A percentile compares a stretch with the other conserved stretches of the same genome.
phyloP scores from a whole-genome alignment of 2,329 filamentous ascomycete species.

The Blastomyces parvus region DNA sequence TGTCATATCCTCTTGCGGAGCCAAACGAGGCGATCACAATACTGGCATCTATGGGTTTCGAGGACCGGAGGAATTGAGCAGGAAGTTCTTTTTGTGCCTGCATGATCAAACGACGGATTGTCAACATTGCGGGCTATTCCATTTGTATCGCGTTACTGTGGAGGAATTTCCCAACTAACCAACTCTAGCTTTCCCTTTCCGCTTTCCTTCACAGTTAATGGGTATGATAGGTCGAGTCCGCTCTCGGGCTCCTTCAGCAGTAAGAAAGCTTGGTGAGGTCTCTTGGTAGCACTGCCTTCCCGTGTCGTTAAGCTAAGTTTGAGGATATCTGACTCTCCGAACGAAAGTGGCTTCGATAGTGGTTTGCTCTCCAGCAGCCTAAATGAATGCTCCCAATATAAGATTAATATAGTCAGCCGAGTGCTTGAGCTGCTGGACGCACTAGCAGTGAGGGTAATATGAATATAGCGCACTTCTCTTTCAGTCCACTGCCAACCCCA shows the following conservation, averaged over 20 bases:
- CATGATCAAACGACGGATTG: conserved; percentile 8
- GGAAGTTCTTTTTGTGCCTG: conserved; percentile 87
- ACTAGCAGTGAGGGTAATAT: not conserved
- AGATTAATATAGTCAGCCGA: not conserved
- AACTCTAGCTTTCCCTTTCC: conserved; percentile 80
- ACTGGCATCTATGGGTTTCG: conserved; percentile 63
- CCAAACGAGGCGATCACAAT: conserved; percentile 84
- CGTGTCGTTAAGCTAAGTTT: conserved; percentile 75
- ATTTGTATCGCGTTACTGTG: not conserved
- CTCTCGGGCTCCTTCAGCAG: conserved; percentile 63
- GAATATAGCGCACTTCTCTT: conserved; percentile 45
- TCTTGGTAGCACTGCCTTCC: conserved; percentile 67
- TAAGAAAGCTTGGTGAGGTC: conserved; percentile 90
- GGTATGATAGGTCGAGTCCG: conserved; percentile 78
- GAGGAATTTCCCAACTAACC: conserved; percentile 46
- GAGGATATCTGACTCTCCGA: conserved; percentile 62
- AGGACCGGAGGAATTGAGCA: conserved; percentile 61
- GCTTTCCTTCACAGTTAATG: conserved; percentile 72
- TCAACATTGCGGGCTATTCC: not conserved
- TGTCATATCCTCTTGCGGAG: conserved; percentile 55
- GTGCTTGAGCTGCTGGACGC: not conserved
- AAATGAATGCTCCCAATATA: conserved; percentile 5
- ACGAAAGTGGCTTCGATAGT: conserved; percentile 53
- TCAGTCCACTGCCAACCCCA: conserved; percentile 43
- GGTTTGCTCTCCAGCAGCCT: conserved; percentile 54